Percentiles rank a stretch among this genome's conserved stretches.
phyloP scores from a whole-genome alignment of 345 rosid species.

The Sonneratia alba region DNA sequence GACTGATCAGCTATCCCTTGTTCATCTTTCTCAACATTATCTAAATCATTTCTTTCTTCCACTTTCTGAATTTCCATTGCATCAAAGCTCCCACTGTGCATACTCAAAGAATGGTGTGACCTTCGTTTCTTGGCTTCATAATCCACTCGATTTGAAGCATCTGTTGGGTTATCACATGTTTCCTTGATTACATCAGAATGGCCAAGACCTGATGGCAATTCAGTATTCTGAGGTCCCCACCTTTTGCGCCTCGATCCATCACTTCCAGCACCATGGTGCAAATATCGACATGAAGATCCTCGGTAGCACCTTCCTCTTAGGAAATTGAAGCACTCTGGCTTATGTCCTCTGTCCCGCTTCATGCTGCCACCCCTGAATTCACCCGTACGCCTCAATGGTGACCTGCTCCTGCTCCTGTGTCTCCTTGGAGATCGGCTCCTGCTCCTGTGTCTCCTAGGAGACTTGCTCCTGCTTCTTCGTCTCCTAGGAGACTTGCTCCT shows the following conservation, averaged over 20 bases:
- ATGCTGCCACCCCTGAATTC: slow-evolving; percentile 2
- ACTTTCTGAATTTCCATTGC: slow-evolving; percentile 14
- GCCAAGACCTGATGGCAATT: slow-evolving; percentile 18
- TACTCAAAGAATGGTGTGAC: slow-evolving; percentile 10
- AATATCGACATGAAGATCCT: slow-evolving; percentile 47
- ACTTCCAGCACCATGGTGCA: slow-evolving; percentile 33
- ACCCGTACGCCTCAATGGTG: slow-evolving; percentile 17
- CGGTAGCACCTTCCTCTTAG: slow-evolving; percentile 51
- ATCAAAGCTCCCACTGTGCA: slow-evolving; percentile 11
- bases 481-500: slow-evolving; percentile 13
- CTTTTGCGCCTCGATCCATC: slow-evolving; percentile 28
- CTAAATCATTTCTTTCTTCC: slow-evolving; percentile 12
- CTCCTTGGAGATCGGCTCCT: slow-evolving; percentile 11
- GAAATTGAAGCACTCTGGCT: slow-evolving; percentile 44
- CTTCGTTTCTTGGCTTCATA: slow-evolving; percentile 14
- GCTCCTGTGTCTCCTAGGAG: slow-evolving; percentile 11
- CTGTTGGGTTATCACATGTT: slow-evolving; percentile 14
- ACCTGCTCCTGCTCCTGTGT: not conserved
- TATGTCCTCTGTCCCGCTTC: slow-evolving; percentile 24
- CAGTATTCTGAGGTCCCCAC: slow-evolving; percentile 22
- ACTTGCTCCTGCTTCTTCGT: slow-evolving; percentile 1
- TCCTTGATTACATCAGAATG: slow-evolving; percentile 16
- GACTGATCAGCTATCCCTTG: slow-evolving; percentile 8
- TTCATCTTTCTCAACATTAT: slow-evolving; percentile 8
- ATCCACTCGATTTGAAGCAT: slow-evolving; percentile 14